Percentiles rank a stretch among this genome's conserved stretches.
These are phyloP conservation scores for Secale cereale DNA, from an alignment of 176 grass and related monocot species.

Conservation along the genomic window DNA sequence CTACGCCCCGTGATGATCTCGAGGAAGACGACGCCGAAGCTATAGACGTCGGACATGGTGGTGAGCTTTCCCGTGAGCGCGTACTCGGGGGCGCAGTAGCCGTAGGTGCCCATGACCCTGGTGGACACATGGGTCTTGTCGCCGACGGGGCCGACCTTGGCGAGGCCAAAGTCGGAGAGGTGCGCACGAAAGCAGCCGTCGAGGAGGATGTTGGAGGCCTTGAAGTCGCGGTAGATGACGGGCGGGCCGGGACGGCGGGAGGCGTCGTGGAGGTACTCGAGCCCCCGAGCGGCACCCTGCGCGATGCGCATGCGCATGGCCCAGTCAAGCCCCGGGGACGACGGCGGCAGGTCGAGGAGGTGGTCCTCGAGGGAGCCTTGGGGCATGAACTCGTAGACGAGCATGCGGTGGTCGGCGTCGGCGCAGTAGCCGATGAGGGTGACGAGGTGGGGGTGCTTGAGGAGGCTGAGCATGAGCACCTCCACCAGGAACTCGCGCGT, in stretches of 20 bases:
- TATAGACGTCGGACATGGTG: slow-evolving; percentile 52
- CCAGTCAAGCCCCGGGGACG: slow-evolving; percentile 12
- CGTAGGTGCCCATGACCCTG: slow-evolving; percentile 62
- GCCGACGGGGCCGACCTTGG: slow-evolving; percentile 42
- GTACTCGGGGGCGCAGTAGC: slow-evolving; percentile 59
- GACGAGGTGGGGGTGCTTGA: slow-evolving; percentile 48
- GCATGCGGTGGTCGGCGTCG: slow-evolving; percentile 46
- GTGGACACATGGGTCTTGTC: slow-evolving; percentile 54
- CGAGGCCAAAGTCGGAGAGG: slow-evolving; percentile 51
- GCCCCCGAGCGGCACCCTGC: slow-evolving; percentile 30
- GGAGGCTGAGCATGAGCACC: slow-evolving; percentile 41
- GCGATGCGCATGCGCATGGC: slow-evolving; percentile 37
- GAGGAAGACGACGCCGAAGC: slow-evolving; percentile 57
- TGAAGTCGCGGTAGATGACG: slow-evolving; percentile 93
- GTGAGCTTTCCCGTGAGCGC: slow-evolving; percentile 53
- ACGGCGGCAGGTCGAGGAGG: slow-evolving; percentile 30
- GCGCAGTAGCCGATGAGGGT: slow-evolving; percentile 44
- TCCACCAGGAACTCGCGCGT: slow-evolving; percentile 48
- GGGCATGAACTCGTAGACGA: slow-evolving; percentile 50
- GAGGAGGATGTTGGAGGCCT: slow-evolving; percentile 90
- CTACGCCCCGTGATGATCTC: slow-evolving; percentile 42
- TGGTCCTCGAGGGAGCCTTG: slow-evolving; percentile 45
- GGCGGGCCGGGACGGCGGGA: slow-evolving; percentile 29
- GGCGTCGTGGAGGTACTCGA: slow-evolving; percentile 44
- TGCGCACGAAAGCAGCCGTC: slow-evolving; percentile 30